Evolutionary conservation across 257 asterid genomes (phyloP), one percentile per base, ranked within the genome.

Genomic region (Penstemon davidsonii): DNA sequence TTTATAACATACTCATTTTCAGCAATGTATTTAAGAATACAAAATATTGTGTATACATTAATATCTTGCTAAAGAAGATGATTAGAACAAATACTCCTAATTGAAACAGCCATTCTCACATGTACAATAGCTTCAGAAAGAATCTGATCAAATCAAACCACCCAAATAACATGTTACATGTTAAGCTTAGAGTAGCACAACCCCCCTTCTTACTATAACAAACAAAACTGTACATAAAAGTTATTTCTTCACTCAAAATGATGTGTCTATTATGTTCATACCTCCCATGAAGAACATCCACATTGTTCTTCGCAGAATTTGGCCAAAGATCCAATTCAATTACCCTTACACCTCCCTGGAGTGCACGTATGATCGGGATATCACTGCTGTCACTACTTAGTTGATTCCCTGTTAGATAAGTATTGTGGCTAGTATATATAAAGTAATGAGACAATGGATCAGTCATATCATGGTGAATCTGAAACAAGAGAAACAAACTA

Each of bases 301-400:
- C 81, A 73, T 79, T 73, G 70, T 82, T 89, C 62, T 84, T 81
- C 1, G 79, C 66, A 60, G 96, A 81, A 84, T 85, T 89, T 4
- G 96, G 92, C 96, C 95, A 89, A 58, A 85, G 74, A 80, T 89
- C 96, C 80, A 89, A 73, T 71, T 89, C 96, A 38, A 89, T 84
- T 39, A 80, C 96, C 68, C 95, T 77, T 7, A 89, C 95, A 40
- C 96, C 85, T 55, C 69, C 64, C 37, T 69, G 78, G 40, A 89
- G 82, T 33, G 95, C 90, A 13, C 55, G 67, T 52, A 83, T 76
- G 70, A 87, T 82, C 6, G 95, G 96, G 25, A 63, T 65, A 64
- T 84, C 92, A 65, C 95, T 89, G 81, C 90, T 79, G 54, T 78
- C 88, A 50, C 96, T 89, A 62, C 93, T 86, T 19, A 87, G 72